phyloP scores from a whole-genome alignment of 495 filamentous ascomycete species.

The Xylaria nigripes region DNA sequence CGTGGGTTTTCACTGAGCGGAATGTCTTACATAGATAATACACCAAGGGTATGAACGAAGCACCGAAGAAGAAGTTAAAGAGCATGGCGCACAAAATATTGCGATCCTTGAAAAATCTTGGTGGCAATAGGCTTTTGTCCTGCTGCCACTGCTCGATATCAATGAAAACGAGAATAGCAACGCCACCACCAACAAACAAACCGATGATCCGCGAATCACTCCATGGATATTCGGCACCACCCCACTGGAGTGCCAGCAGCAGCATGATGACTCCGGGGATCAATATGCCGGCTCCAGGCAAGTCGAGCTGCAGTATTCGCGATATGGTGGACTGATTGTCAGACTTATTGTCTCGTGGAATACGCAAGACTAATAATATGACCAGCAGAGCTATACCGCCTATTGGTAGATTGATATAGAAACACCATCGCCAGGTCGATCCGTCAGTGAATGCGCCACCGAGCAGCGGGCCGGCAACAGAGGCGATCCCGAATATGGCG shows the following conservation, averaged over 20 bases:
- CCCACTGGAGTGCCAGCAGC: conserved; percentile 59
- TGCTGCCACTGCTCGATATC: conserved; percentile 44
- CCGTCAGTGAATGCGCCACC: conserved; percentile 36
- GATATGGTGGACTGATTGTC: not conserved
- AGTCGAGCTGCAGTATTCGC: conserved; percentile 41
- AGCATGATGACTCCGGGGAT: conserved; percentile 48
- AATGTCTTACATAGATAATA: conserved; percentile 55
- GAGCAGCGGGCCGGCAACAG: conserved; percentile 55
- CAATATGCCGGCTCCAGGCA: conserved; percentile 42
- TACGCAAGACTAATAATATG: conserved; percentile 43
- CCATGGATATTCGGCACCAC: conserved; percentile 44
- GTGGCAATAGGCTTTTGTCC: conserved; percentile 49
- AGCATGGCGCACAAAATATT: conserved; percentile 44
- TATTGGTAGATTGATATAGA: conserved; percentile 45
- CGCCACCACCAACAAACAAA: conserved; percentile 13
- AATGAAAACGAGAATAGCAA: conserved; percentile 33
- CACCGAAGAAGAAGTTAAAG: conserved; percentile 54
- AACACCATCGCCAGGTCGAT: conserved; percentile 41
- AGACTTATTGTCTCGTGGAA: conserved; percentile 4
- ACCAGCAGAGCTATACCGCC: conserved; percentile 45
- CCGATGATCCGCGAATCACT: conserved; percentile 15
- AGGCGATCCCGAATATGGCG: conserved; percentile 76
- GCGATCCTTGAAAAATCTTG: conserved; percentile 47
- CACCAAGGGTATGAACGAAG: conserved; percentile 57
- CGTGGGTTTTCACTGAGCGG: not conserved